A percentile compares a stretch with the other conserved stretches of the same genome.
Evolutionary conservation across 345 rosid genomes (phyloP).

Genomic region (Citrus medica): DNA sequence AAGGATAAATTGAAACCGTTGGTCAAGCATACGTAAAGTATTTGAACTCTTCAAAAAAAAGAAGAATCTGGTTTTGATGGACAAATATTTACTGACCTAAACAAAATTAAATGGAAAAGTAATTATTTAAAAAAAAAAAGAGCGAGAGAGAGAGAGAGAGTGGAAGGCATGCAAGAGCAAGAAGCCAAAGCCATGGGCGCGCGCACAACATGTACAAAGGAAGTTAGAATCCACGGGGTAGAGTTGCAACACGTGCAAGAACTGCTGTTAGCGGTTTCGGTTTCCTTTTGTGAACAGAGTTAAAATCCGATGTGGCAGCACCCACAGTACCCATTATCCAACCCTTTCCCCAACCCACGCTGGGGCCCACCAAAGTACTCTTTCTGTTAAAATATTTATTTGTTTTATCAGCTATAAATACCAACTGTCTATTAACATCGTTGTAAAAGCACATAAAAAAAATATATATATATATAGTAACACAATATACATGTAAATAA

Average conservation of each 20-base stretch:
- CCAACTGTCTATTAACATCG: not conserved
- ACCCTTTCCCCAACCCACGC: not conserved
- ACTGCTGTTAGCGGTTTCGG: slow-evolving; percentile 15
- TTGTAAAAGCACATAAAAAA: not conserved
- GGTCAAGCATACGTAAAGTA: not conserved
- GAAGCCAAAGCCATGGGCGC: not conserved
- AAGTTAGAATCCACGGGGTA: not conserved
- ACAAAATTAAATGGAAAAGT: not conserved
- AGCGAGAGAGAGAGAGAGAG: not conserved
- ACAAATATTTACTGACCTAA: not conserved
- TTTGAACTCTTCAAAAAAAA: not conserved
- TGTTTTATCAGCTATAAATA: slow-evolving; percentile 3
- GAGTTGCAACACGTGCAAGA: slow-evolving; percentile 9
- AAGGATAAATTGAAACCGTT: not conserved
- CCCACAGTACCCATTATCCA: not conserved
- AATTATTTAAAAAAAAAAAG: not conserved
- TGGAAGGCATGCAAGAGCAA: not conserved
- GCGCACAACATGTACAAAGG: not conserved
- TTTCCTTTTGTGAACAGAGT: not conserved
- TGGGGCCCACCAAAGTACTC: not conserved
- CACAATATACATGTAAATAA: not conserved
- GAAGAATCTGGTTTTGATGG: not conserved
- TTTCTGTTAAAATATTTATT: not conserved
- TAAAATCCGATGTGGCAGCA: not conserved
- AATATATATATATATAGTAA: no score